Evolutionary conservation across 768 basidiomycete species (phyloP), one percentile per base, ranked within the genome.

Genomic region (Boletus tomentosulus): DNA sequence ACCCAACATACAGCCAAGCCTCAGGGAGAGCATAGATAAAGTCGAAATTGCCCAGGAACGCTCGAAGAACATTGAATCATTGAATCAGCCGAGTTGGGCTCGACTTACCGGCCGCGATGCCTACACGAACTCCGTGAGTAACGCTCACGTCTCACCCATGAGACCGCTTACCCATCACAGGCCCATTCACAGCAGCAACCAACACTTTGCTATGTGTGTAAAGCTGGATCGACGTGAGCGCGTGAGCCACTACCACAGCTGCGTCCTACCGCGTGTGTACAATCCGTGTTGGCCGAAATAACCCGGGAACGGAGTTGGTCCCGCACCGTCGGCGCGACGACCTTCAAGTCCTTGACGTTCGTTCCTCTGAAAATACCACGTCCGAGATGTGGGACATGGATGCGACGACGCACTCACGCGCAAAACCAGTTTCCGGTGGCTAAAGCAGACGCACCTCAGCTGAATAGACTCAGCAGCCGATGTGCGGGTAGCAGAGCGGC

Each of bases 371-470:
- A 35, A 48, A 41, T 10, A 28, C 6, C 34, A 55, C 31, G 50
- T 54, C 15, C 34, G 8, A 45, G 35, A 34, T 5, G 9, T 16
- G 48, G 19, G 31, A 19, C 44, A 46, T 30, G 27, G 30, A 5
- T 11, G n/a, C 15, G 39, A n/a, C 25, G 52, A 39, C 31, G 4
- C 16, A 69, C 84, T 62, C 64, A 87, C 86, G 86, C 78, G 72
- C 84, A 88, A 66, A 88, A 87, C 85, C 85, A 87, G 56, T 74
- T 78, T 3, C 86, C 86, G 33, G 74, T 83, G 10, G 83, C 86
- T 86, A 43, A 4, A 44, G 13, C 19, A 19, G 30, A 13, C 33
- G 37, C 41, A 2, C 19, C 13, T 48, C 42, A 49, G 39, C 6
- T 19, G 33, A n/a, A 34, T 11, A 34, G 22, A 15, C 11, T 16